Base-by-base conservation (phyloP, 257 asterid species). In the Perilla frutescens region DNA sequence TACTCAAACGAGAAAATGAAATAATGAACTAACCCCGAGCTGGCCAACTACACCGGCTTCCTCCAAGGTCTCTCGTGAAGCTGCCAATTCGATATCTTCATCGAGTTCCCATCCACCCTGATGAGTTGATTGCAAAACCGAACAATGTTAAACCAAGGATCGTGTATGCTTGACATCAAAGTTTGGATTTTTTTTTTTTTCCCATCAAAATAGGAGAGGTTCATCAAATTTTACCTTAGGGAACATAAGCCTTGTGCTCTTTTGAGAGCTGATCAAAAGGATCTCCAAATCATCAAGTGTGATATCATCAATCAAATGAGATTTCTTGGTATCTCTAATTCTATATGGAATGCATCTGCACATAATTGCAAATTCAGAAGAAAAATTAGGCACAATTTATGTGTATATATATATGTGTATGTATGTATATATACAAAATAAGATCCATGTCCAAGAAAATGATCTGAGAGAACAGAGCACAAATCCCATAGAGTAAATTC, bases 31-130 rank as follows among this genome's bases (percentile, higher is more conserved):
- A 1, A 90, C 98, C 90, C 84, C 96, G 15, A 93, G 85, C 48
- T 51, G 43, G 74, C 98, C 98, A 57, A 87, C 56, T 6, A 93
- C 96, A 4, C 98, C 97, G 48, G 96, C 96, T 84, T 93, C 98
- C 80, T 93, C 98, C 32, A 91, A 76, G 43, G 97, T 93, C 82
- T 93, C 98, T 57, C 98, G 70, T 12, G 78, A 60, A 36, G 98
- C 98, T 5, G 98, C 98, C 73, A 91, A 83, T 85, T 88, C 87
- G 76, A 89, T 85, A 58, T 90, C 77, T 73, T 89, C 98, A 74
- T 93, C 98, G 34, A 82, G 86, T 86, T 93, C 98, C 98, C 98
- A 93, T 73, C 98, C 96, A 81, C 98, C 98, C 88, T 85, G 75
- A 76, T 39, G 48, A 69, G 36, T 77, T 65, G 12, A 49, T 54